These are phyloP conservation scores for Papiliotrema flavescens DNA, from an alignment of 1,284 basidiomycete genomes.

Conservation along the genomic window DNA sequence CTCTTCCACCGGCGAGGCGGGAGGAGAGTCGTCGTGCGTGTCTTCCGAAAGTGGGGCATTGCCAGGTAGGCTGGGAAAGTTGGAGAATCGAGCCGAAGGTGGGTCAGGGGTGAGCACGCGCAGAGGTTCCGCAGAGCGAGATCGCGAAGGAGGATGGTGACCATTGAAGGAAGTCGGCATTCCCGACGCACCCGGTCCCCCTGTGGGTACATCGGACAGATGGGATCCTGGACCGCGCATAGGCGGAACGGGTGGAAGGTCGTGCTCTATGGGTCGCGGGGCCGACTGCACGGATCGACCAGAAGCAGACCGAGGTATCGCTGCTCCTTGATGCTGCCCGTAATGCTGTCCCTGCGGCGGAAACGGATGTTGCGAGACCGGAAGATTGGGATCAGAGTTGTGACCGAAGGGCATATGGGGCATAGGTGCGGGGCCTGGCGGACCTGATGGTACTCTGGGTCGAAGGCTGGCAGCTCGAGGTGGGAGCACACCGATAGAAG, in stretches of 20 bases:
- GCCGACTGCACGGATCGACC: slow-evolving; percentile 32
- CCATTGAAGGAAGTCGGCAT: neutral
- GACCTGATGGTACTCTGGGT: slow-evolving; percentile 7
- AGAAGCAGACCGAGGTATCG: slow-evolving; percentile 27
- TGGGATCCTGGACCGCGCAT: slow-evolving; percentile 28
- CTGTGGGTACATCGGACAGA: slow-evolving; percentile 30
- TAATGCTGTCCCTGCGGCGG: too few species aligned
- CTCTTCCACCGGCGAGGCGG: slow-evolving; percentile 64
- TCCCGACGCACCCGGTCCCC: slow-evolving; percentile 6
- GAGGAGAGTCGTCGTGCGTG: slow-evolving; percentile 65
- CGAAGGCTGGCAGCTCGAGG: slow-evolving; percentile 30
- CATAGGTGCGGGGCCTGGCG: slow-evolving; percentile 12
- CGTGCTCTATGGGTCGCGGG: slow-evolving; percentile 13
- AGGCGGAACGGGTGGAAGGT: slow-evolving; percentile 25
- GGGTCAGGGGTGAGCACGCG: slow-evolving; percentile 24
- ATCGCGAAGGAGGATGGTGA: slow-evolving; percentile 18
- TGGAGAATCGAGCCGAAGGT: slow-evolving; percentile 28
- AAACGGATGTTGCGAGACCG: too few species aligned
- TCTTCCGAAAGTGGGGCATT: slow-evolving; percentile 3
- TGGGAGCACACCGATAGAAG: slow-evolving; percentile 22
- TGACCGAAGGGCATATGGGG: slow-evolving; percentile 8
- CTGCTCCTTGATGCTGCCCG: slow-evolving; percentile 8
- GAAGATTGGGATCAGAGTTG: slow-evolving; percentile 7
- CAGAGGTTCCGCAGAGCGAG: slow-evolving; percentile 34
- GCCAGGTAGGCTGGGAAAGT: slow-evolving; percentile 16